These are phyloP conservation scores for Barbarea vulgaris DNA, from an alignment of 345 rosid genomes.

Conservation along the genomic window DNA sequence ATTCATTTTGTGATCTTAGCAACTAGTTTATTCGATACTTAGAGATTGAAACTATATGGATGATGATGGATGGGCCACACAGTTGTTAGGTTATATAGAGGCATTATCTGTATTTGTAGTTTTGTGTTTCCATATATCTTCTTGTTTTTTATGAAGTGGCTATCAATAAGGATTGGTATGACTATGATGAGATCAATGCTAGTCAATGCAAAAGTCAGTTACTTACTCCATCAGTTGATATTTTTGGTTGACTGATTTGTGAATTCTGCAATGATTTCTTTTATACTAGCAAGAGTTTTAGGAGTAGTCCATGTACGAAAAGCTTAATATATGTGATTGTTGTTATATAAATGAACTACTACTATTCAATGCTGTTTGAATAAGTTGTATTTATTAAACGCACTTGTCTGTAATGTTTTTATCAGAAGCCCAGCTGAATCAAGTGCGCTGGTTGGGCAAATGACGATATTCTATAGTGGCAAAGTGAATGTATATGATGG, in stretches of 20 bases:
- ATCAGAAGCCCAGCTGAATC: slow-evolving; percentile 56
- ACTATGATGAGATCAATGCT: slow-evolving; percentile 10
- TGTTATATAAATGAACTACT: background rate
- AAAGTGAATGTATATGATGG: slow-evolving; percentile 89
- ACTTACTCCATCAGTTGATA: background rate
- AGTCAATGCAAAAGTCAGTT: background rate
- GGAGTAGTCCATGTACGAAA: background rate
- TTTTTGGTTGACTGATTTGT: background rate
- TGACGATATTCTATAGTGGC: slow-evolving; percentile 94
- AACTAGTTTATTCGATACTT: background rate
- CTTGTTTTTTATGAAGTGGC: background rate
- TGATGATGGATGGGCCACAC: background rate
- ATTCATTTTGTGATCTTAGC: background rate
- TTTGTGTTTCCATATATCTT: slow-evolving; percentile 11
- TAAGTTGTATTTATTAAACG: slow-evolving; percentile 8
- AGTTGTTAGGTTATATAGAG: background rate
- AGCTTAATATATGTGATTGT: background rate
- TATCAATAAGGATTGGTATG: background rate
- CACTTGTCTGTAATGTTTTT: slow-evolving; percentile 35
- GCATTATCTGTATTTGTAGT: slow-evolving; percentile 9
- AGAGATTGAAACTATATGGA: background rate
- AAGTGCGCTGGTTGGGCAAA: slow-evolving; percentile 56
- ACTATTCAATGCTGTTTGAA: background rate
- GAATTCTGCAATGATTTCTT: background rate
- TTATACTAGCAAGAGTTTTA: background rate